A percentile compares a stretch with the other conserved stretches of the same genome.
These are phyloP conservation scores for Chalaropsis thielavioides DNA, from an alignment of 2,329 filamentous ascomycete species.

Conservation along the genomic window DNA sequence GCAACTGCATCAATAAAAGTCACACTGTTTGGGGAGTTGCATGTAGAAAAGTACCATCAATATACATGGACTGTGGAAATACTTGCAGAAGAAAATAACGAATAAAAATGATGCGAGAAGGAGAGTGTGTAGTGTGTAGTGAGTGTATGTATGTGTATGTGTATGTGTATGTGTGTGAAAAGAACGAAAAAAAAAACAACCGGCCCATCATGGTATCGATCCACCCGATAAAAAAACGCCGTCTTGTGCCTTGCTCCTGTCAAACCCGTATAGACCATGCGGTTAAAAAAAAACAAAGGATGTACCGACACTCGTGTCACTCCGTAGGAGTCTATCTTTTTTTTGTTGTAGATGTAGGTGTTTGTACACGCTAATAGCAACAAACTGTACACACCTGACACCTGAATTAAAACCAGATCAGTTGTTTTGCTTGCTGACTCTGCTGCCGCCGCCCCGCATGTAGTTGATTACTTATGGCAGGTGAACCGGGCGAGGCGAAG, in stretches of 20 bases:
- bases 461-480: constrained; percentile 11
- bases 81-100: not conserved
- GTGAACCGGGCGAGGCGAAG: not conserved
- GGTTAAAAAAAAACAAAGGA: not conserved
- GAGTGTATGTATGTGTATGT: not conserved
- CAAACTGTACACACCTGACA: not conserved
- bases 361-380: not conserved
- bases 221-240: not conserved
- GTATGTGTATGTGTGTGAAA: not conserved
- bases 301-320: not conserved
- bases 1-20: not conserved
- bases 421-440: not conserved
- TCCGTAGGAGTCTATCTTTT: not conserved
- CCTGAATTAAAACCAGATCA: not conserved
- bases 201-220: not conserved
- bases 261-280: not conserved
- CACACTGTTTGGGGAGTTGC: no score
- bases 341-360: constrained; percentile 3
- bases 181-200: not conserved
- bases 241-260: not conserved
- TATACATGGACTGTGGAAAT: constrained; percentile 1
- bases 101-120: not conserved
- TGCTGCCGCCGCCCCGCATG: not conserved
- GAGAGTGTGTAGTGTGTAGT: not conserved
- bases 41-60: not conserved